phyloP scores from a whole-genome alignment of 179 eudicot genomes.

The Nepenthes alata region DNA sequence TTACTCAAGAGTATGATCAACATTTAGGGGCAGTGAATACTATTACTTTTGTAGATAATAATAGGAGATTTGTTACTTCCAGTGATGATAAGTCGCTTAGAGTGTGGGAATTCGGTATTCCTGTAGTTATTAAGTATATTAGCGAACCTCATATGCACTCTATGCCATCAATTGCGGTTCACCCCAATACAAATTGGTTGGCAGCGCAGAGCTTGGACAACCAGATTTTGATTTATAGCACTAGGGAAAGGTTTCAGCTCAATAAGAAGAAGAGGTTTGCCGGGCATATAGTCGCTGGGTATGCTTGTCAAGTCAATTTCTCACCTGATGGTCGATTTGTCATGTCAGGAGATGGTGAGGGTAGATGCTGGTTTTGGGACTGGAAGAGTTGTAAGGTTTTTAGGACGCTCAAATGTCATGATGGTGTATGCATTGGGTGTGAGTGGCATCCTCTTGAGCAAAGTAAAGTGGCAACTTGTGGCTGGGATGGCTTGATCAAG shows the following conservation, averaged over 20 bases:
- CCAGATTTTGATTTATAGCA: constrained; percentile 84
- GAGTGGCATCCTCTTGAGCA: constrained; percentile 97
- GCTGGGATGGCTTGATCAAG: constrained; percentile 96
- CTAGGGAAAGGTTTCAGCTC: constrained; percentile 83
- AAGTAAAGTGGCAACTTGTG: constrained; percentile 98
- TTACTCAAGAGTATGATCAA: constrained; percentile 95
- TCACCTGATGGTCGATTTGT: constrained; percentile 97
- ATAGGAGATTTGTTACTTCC: constrained; percentile 86
- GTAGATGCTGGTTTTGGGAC: constrained; percentile 96
- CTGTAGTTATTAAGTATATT: constrained; percentile 91
- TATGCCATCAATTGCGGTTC: constrained; percentile 81
- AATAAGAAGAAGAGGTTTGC: constrained; percentile 96
- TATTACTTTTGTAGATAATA: constrained; percentile 84
- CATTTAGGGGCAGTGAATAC: constrained; percentile 96
- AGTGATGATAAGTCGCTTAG: constrained; percentile 93
- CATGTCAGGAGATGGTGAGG: constrained; percentile 96
- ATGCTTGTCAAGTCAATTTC: constrained; percentile 96
- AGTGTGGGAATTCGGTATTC: constrained; percentile 94
- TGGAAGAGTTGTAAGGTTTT: constrained; percentile 95
- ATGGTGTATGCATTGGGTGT: constrained; percentile 79
- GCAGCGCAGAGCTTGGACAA: constrained; percentile 99
- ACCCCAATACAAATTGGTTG: constrained; percentile 80
- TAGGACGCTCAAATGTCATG: constrained; percentile 76
- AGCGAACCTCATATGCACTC: constrained; percentile 99
- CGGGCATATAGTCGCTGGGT: constrained; percentile 86